Base-by-base conservation (phyloP, 805 yeast genomes). In the Metschnikowia cubensis region DNA sequence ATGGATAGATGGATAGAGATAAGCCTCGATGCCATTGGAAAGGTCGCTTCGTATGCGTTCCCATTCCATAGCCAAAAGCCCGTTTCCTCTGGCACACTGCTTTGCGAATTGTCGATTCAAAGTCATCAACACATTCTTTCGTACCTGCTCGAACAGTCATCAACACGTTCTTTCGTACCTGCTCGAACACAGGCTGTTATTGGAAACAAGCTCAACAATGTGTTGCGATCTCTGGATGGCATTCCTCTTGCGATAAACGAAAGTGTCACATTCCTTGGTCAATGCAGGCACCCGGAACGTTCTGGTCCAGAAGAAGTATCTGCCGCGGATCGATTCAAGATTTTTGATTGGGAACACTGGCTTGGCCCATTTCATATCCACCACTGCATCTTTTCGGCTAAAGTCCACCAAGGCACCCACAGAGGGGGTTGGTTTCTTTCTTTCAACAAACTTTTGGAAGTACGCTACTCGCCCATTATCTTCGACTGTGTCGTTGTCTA, bases 1-100 rank as follows among this genome's bases (percentile, higher is more conserved):
- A n/a, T n/a, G n/a, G n/a, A n/a, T n/a, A n/a, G n/a, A n/a, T n/a
- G n/a, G n/a, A n/a, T n/a, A n/a, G n/a, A 69, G 42, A 48, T 63
- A 62, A n/a, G 60, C 57, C 53, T 73, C 77, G 21, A 71, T 57
- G 8, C 75, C 75, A 47, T 63, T 59, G 10, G 63, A 50, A 35
- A 72, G 55, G 44, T 73, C 77, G 49, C 66, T 61, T 31, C 76
- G 54, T 35, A 73, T 66, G 47, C 68, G 73, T 48, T 73, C 76
- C 76, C 76, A 73, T 58, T 71, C 76, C 56, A 73, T 69, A 2
- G 68, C 73, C 21, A 71, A 42, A 15, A 71, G 56, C 15, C 73
- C 72, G 56, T 68, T 68, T 10, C 64, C 65, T 7, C 64, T 55
- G 4, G 68, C 59, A 51, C 69, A 69, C 42, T 69, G 72, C 52